Conservation (phyloP, 2,329 filamentous ascomycete genomes). For the Neurospora crassa region DNA sequence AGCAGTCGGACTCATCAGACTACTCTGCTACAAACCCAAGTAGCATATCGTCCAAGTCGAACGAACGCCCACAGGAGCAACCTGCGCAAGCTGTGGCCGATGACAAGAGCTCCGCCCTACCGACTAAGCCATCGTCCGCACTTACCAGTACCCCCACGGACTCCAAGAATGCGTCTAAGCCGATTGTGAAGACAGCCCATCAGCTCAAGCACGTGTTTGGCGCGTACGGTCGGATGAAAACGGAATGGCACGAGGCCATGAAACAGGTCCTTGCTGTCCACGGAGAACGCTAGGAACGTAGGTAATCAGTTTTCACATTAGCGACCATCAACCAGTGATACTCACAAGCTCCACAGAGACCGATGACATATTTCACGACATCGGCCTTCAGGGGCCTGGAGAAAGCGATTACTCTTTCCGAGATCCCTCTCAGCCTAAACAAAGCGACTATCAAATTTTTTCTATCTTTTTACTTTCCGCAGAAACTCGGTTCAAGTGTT, state of each 20-base stretch:
- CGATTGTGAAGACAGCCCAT: conserved; percentile 4
- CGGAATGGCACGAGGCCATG: not conserved
- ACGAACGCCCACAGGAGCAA: not conserved
- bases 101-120: conserved; percentile 17
- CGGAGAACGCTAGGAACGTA: not conserved
- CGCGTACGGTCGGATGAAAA: not conserved
- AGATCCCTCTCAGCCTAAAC: too few species aligned
- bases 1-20: not conserved
- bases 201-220: not conserved
- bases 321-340: not conserved
- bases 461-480: not conserved
- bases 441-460: not conserved
- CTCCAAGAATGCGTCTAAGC: conserved; percentile 19
- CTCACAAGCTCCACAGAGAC: not conserved
- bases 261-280: not conserved
- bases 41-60: not conserved
- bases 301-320: not conserved
- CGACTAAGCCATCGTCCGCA: conserved; percentile 17
- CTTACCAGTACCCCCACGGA: conserved; percentile 15
- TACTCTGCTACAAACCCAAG: not conserved
- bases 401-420: not conserved
- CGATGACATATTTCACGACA: not conserved
- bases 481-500: not conserved
- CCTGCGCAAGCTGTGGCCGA: conserved; percentile 21
- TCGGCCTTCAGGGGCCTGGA: not conserved